phyloP scores from a whole-genome alignment of 805 yeast species.

The Osmozyma mogii region DNA sequence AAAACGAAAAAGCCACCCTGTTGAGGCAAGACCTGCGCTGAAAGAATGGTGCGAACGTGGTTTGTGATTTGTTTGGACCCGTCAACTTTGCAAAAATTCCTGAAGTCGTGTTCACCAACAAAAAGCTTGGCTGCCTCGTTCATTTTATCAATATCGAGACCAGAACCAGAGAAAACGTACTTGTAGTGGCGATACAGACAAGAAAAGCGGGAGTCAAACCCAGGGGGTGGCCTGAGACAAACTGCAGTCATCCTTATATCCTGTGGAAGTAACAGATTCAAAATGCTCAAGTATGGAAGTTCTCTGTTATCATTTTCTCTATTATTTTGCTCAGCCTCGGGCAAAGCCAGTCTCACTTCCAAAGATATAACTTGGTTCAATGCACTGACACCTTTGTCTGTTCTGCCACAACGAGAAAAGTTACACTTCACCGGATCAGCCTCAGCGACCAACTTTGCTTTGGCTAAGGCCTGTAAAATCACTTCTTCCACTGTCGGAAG shows the following conservation, averaged over 20 bases:
- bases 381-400: conserved; percentile 96
- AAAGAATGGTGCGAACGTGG: conserved; percentile 54
- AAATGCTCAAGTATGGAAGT: conserved; percentile 63
- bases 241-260: conserved; percentile 81
- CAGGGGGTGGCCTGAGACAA: conserved; percentile 72
- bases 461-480: conserved; percentile 62
- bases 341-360: conserved; percentile 60
- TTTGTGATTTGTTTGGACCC: conserved; percentile 88
- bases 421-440: conserved; percentile 53
- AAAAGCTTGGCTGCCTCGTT: conserved; percentile 51
- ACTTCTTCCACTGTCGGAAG: conserved; percentile 82
- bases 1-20: conserved; percentile 51
- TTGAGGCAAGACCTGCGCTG: conserved; percentile 39
- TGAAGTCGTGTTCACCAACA: conserved; percentile 78
- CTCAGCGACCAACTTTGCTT: conserved; percentile 56
- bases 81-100: conserved; percentile 92
- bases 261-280: conserved; percentile 71
- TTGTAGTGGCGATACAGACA: conserved; percentile 81
- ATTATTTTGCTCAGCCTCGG: conserved; percentile 52
- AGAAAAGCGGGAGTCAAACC: conserved; percentile 89
- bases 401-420: conserved; percentile 89
- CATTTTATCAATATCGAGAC: conserved; percentile 63
- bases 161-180: conserved; percentile 58
- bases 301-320: conserved; percentile 56
- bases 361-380: conserved; percentile 89